These are phyloP conservation scores for Gnomoniopsis smithogilvyi DNA, from an alignment of 2,329 filamentous ascomycete species.

Conservation along the genomic window DNA sequence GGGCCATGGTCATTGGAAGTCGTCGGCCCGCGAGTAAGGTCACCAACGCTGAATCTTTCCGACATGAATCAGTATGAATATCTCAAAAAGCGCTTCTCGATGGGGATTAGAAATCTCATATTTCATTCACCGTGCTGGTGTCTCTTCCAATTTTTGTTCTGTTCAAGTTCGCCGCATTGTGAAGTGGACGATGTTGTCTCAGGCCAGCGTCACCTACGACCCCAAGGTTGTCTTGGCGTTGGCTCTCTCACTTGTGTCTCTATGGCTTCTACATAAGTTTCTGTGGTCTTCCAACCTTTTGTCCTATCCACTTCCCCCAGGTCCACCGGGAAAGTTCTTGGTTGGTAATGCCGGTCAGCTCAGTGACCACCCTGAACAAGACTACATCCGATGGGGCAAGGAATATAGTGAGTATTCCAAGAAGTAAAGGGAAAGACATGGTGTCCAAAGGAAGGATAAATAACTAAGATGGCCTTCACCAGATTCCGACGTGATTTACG, in stretches of 20 bases:
- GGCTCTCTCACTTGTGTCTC: conserved; percentile 2
- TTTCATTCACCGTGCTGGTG: neutral
- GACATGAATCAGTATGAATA: conserved; percentile 15
- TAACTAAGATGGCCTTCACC: neutral
- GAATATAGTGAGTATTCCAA: conserved; percentile 26
- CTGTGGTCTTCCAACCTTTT: neutral
- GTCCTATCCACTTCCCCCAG: conserved; percentile 25
- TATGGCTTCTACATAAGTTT: conserved; percentile 3
- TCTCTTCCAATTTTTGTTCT: neutral
- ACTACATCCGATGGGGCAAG: conserved; percentile 29
- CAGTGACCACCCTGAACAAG: conserved; percentile 28
- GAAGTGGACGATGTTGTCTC: conserved; percentile 9
- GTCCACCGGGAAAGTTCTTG: conserved; percentile 26
- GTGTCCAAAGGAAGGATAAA: neutral
- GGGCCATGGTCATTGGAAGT: conserved; percentile 3
- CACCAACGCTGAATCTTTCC: conserved; percentile 6
- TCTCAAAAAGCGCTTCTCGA: conserved; percentile 2
- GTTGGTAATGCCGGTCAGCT: conserved; percentile 29
- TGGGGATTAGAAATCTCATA: conserved; percentile 4
- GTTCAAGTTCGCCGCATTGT: neutral
- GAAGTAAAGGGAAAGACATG: neutral
- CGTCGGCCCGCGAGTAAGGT: conserved; percentile 16
- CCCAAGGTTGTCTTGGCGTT: conserved; percentile 6
- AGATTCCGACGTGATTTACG: conserved; percentile 28
- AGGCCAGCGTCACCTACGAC: conserved; percentile 2